These are phyloP conservation scores for Melastoma malabathricum DNA, from an alignment of 345 rosid genomes.

Conservation along the genomic window DNA sequence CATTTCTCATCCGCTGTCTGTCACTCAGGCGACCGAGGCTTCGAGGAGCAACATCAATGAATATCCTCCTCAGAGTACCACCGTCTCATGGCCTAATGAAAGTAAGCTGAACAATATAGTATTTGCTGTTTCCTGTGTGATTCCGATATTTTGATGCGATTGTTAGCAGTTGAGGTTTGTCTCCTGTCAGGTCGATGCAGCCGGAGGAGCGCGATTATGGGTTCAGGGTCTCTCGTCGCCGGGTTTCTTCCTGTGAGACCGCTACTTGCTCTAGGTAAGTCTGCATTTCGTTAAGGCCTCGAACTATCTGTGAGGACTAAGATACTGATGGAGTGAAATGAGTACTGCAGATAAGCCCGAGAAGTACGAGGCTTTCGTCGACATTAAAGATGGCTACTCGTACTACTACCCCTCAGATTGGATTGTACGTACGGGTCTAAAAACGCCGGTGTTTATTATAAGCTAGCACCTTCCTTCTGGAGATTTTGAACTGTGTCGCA, in stretches of 20 bases:
- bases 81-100: slow-evolving; percentile 2
- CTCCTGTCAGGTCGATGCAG: slow-evolving; percentile 26
- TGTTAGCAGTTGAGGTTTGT: too few species aligned
- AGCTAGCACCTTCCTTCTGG: neutral
- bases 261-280: slow-evolving; percentile 61
- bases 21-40: neutral
- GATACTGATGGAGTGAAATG: neutral
- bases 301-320: too few species aligned
- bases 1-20: neutral
- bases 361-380: slow-evolving; percentile 48
- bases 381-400: slow-evolving; percentile 60
- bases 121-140: too few species aligned
- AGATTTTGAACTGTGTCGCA: neutral
- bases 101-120: slow-evolving; percentile 1
- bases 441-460: neutral
- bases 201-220: slow-evolving; percentile 49
- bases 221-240: slow-evolving; percentile 47
- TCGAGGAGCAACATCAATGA: neutral
- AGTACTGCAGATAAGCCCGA: slow-evolving; percentile 41
- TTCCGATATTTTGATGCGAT: too few species aligned
- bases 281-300: neutral
- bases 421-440: slow-evolving; percentile 39
- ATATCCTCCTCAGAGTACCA: neutral
- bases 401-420: slow-evolving; percentile 84
- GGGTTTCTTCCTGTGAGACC: slow-evolving; percentile 31